Evolutionary conservation across 768 basidiomycete species (phyloP).

Genomic region (Lentinula edodes): DNA sequence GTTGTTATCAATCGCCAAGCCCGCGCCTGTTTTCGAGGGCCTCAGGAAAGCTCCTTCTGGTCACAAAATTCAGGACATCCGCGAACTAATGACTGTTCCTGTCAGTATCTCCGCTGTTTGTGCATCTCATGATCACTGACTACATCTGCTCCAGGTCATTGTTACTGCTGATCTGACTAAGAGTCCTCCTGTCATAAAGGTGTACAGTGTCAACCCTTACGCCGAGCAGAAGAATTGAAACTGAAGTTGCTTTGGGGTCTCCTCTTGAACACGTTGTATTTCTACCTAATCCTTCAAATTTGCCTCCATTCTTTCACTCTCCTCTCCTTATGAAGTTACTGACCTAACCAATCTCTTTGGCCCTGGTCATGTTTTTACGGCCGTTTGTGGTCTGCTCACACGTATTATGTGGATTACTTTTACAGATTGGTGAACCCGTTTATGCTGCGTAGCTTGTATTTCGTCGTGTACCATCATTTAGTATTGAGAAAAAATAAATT

Average conservation of each 20-base stretch:
- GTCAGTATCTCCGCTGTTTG: slow-evolving; percentile 39
- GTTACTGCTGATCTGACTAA: slow-evolving; percentile 93
- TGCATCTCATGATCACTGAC: slow-evolving; percentile 5
- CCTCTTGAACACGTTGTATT: slow-evolving; percentile 1
- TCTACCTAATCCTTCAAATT: slow-evolving; percentile 2
- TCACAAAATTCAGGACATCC: slow-evolving; percentile 96
- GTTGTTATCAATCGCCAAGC: slow-evolving; percentile 67
- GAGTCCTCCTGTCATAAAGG: slow-evolving; percentile 95
- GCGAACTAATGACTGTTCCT: slow-evolving; percentile 88
- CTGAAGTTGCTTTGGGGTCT: background rate
- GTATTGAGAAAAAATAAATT: slow-evolving; percentile 4
- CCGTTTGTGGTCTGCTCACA: slow-evolving; percentile 6
- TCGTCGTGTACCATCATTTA: slow-evolving; percentile 14
- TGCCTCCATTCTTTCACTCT: background rate
- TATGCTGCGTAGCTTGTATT: slow-evolving; percentile 13
- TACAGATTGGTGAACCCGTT: slow-evolving; percentile 7
- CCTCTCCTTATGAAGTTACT: background rate
- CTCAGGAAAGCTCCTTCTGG: slow-evolving; percentile 64
- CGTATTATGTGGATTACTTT: slow-evolving; percentile 9
- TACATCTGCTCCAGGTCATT: slow-evolving; percentile 58
- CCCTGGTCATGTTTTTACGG: background rate
- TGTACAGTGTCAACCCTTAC: slow-evolving; percentile 93
- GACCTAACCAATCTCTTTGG: no score
- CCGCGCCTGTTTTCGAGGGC: slow-evolving; percentile 79
- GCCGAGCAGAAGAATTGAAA: slow-evolving; percentile 43